Percentiles rank a stretch among this genome's conserved stretches.
Conservation (phyloP, 805 yeast species). For the Hemisphaericaspora nanyangensis region DNA sequence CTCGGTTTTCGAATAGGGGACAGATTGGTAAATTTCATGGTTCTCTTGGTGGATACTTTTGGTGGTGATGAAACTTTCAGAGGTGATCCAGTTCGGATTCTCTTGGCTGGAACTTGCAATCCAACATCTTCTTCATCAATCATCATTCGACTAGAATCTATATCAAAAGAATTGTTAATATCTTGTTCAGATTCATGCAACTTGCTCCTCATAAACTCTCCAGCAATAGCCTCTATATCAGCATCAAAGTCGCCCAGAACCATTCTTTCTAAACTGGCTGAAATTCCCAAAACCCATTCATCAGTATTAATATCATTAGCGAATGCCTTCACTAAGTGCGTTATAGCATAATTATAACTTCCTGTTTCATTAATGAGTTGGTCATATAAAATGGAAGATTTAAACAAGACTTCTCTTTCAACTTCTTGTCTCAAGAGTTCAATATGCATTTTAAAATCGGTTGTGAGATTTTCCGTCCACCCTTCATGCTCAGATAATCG, state of each 20-base stretch:
- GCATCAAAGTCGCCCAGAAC: slow-evolving; percentile 34
- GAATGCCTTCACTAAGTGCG: neutral
- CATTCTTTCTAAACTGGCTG: slow-evolving; percentile 16
- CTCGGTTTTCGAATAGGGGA: slow-evolving; percentile 4
- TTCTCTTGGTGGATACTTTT: slow-evolving; percentile 10
- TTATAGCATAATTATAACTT: slow-evolving; percentile 6
- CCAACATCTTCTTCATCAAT: slow-evolving; percentile 4
- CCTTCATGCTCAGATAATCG: slow-evolving; percentile 50
- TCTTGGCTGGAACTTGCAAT: slow-evolving; percentile 1
- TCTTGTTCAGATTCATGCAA: slow-evolving; percentile 11
- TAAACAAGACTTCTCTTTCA: slow-evolving; percentile 52
- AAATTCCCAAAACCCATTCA: neutral
- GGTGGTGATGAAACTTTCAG: slow-evolving; percentile 16
- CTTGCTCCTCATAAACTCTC: slow-evolving; percentile 24
- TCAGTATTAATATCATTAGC: neutral
- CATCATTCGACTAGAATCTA: slow-evolving; percentile 1
- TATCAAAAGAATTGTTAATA: neutral
- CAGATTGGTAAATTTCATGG: slow-evolving; percentile 9
- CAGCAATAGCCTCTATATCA: slow-evolving; percentile 26
- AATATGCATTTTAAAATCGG: slow-evolving; percentile 38
- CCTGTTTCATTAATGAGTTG: slow-evolving; percentile 30
- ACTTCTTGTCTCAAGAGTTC: slow-evolving; percentile 43
- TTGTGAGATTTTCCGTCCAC: slow-evolving; percentile 49
- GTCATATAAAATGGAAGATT: slow-evolving; percentile 55
- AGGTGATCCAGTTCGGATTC: neutral